Conservation (phyloP, 768 basidiomycete genomes). For the Psilocybe cubensis region DNA sequence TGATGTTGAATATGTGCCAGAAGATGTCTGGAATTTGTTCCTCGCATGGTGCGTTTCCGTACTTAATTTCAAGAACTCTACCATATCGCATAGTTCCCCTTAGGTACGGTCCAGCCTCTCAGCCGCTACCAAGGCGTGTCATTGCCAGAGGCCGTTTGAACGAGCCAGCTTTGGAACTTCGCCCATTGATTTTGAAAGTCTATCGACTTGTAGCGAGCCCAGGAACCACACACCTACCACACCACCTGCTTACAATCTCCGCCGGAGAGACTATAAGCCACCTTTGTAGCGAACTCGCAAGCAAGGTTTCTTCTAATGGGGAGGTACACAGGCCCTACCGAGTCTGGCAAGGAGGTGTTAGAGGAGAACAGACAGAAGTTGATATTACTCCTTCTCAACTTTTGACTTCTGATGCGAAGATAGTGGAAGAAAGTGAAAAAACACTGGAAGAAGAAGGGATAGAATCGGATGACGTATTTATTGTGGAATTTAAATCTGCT, state of each 20-base stretch:
- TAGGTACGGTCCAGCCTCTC: conserved; percentile 73
- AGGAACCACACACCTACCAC: conserved; percentile 27
- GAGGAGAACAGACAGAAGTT: conserved; percentile 37
- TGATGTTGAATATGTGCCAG: conserved; percentile 78
- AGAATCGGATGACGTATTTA: conserved; percentile 67
- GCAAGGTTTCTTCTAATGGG: conserved; percentile 33
- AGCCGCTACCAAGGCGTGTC: conserved; percentile 67
- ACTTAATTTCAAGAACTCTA: conserved; percentile 7
- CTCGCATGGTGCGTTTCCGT: conserved; percentile 59
- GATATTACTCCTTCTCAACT: conserved; percentile 39
- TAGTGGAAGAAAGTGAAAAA: conserved; percentile 48
- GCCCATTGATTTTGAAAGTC: conserved; percentile 66
- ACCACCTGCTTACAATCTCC: conserved; percentile 50
- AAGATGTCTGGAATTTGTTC: conserved; percentile 71
- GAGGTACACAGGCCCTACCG: conserved; percentile 46
- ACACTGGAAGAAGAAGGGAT: conserved; percentile 63
- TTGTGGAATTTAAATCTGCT: conserved; percentile 72
- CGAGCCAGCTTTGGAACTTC: conserved; percentile 66
- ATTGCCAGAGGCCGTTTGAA: conserved; percentile 59
- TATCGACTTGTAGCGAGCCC: conserved; percentile 45
- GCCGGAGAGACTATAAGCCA: conserved; percentile 50
- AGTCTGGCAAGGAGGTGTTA: conserved; percentile 59
- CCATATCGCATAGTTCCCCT: conserved; percentile 6
- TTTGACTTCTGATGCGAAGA: conserved; percentile 33
- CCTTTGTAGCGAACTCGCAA: conserved; percentile 45